Evolutionary conservation across 768 basidiomycete species (phyloP), one percentile per base, ranked within the genome.

Genomic region (Tremella yokohamensis): DNA sequence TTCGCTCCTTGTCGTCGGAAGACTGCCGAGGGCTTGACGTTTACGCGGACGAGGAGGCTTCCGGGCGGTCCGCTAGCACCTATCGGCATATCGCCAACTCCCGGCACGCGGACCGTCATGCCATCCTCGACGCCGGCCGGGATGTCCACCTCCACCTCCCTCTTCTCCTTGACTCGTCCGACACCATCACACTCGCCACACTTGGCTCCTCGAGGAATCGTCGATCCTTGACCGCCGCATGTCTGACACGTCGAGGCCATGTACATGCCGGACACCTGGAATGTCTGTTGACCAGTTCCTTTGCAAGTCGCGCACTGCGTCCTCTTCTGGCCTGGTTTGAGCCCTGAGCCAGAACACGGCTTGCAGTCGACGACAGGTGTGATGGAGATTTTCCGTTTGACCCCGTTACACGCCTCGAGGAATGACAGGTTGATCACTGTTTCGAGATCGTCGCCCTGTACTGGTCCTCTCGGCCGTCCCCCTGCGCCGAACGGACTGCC

Each of bases 51-150:
- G 63, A 89, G 82, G 19, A 99, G 81, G 78, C 96, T 91, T 1
- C 96, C 96, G 24, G 83, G 77, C 37, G 79, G 79, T 47, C 93
- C 93, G 68, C 85, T 85, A 49, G 87, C 87, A 37, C 84, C 81
- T 39, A 93, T 76, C 29, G 96, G 87, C 19, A 85, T 86, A 78
- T 99, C 91, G 1, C 94, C 94, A 42, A 82, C 82, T 52, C 84
- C 84, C 13, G 88, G 83, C 22, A 98, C 80, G 49, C 87, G 85
- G 63, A 98, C 82, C 26, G 85, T 83, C 89, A 93, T 93, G 29
- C 93, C 93, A 70, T 97, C 90, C 77, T 98, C 93, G 42, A 94
- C 86, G 86, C 91, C 93, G 54, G 89, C 82, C 45, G 92, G 90
- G 56, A 99, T 84, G 63, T 87, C 83, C 49, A 99, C 85, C 44